Conservation (phyloP, 2,329 filamentous ascomycete genomes). For the Magnaporthiopsis incrustans region DNA sequence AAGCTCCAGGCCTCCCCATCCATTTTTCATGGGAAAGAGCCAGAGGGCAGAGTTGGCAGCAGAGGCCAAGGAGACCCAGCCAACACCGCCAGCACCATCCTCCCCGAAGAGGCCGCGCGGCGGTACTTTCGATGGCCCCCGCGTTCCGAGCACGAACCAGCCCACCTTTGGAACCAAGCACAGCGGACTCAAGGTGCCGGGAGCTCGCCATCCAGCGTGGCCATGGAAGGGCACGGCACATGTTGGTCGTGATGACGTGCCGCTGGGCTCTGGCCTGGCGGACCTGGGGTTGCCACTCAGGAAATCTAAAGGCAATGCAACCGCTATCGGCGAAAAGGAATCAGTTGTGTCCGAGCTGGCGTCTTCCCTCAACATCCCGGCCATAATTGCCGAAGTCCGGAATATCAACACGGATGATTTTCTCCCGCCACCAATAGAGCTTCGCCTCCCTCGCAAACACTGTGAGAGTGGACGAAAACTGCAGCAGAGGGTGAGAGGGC, state of each 20-base stretch:
- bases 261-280: neutral
- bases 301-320: conserved; percentile 43
- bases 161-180: conserved; percentile 37
- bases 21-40: conserved; percentile 59
- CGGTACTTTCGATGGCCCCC: conserved; percentile 11
- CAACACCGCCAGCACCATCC: conserved; percentile 31
- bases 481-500: conserved; percentile 23
- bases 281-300: conserved; percentile 18
- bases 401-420: conserved; percentile 31
- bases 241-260: conserved; percentile 35
- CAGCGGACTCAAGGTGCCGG: conserved; percentile 51
- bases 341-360: conserved; percentile 30
- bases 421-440: conserved; percentile 34
- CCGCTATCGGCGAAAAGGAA: conserved; percentile 31
- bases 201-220: conserved; percentile 61
- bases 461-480: conserved; percentile 51
- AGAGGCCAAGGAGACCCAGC: conserved; percentile 16
- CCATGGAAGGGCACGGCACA: conserved; percentile 58
- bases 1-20: conserved; percentile 34
- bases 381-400: conserved; percentile 24
- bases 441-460: conserved; percentile 47
- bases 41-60: conserved; percentile 18
- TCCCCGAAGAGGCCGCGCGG: conserved; percentile 37
- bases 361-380: conserved; percentile 31
- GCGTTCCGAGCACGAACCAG: conserved; percentile 18